Evolutionary conservation across 108 stramenopile species (phyloP).

Genomic region (Skeletonema grethae): DNA sequence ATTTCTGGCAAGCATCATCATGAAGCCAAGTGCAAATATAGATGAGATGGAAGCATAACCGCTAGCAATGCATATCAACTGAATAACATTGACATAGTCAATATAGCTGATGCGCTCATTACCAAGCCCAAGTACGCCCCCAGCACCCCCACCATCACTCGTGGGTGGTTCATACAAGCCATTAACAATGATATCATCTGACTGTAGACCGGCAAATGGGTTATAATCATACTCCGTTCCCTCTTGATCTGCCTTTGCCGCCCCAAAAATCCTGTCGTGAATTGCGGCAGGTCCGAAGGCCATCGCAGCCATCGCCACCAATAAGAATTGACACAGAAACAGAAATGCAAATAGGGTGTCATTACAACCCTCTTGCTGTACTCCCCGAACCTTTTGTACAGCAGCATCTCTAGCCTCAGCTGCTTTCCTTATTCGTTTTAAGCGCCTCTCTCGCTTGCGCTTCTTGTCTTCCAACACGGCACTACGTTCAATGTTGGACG

Average conservation of each 20-base stretch:
- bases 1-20: constrained; percentile 48
- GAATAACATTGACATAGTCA: constrained; percentile 43
- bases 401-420: constrained; percentile 37
- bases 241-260: neutral
- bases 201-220: constrained; percentile 41
- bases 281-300: constrained; percentile 33
- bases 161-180: neutral
- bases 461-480: constrained; percentile 4
- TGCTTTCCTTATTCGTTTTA: constrained; percentile 32
- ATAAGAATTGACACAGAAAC: constrained; percentile 25
- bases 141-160: neutral
- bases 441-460: constrained; percentile 20
- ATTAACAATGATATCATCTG: constrained; percentile 36
- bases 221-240: constrained; percentile 20
- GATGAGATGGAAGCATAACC: constrained; percentile 44
- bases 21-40: constrained; percentile 37
- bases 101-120: constrained; percentile 30
- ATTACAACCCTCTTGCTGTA: constrained; percentile 12
- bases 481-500: neutral
- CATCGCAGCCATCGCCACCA: constrained; percentile 27
- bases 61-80: constrained; percentile 34
- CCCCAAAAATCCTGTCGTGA: constrained; percentile 13
- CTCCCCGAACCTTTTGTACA: constrained; percentile 38
- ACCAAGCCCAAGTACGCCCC: neutral
- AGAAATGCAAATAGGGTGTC: constrained; percentile 22